A percentile compares a stretch with the other conserved stretches of the same genome.
Conservation (phyloP, 2,329 filamentous ascomycete genomes). For the Magnaporthiopsis incrustans region DNA sequence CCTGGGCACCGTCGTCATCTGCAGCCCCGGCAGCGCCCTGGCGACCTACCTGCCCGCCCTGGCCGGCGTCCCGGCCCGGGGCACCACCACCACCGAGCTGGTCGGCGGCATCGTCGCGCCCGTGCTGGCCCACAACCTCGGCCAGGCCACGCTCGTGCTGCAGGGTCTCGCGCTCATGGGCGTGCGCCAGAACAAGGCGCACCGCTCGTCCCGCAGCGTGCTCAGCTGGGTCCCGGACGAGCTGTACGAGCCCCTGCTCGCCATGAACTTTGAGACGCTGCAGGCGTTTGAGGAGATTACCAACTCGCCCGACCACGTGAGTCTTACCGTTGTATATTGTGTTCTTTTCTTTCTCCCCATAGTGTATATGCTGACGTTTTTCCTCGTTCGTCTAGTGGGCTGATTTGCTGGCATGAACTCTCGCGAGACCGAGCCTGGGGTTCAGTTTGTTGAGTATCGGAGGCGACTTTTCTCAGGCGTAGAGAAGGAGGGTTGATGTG, state of each 20-base stretch:
- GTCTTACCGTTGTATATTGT: conserved; percentile 14
- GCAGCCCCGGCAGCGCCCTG: conserved; percentile 60
- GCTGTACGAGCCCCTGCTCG: conserved; percentile 62
- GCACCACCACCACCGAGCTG: conserved; percentile 22
- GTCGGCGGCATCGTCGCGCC: conserved; percentile 71
- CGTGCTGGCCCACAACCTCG: conserved; percentile 47
- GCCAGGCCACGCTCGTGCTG: conserved; percentile 60
- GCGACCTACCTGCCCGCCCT: conserved; percentile 63
- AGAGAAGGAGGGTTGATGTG: no score
- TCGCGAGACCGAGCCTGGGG: no score
- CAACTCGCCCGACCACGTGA: conserved; percentile 47
- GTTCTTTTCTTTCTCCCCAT: background rate
- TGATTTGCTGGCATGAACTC: background rate
- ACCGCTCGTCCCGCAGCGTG: conserved; percentile 65
- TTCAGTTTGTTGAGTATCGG: background rate
- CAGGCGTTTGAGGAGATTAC: conserved; percentile 79
- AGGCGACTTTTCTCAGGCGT: no score
- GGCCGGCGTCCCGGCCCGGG: conserved; percentile 21
- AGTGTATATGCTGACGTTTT: background rate
- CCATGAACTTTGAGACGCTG: conserved; percentile 73
- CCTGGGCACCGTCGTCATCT: conserved; percentile 73
- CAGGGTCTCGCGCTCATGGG: conserved; percentile 77
- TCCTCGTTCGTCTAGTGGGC: background rate
- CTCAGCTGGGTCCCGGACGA: conserved; percentile 75
- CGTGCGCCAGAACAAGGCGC: conserved; percentile 71